Percentiles rank a stretch among this genome's conserved stretches.
These are phyloP conservation scores for Nothophaeocryptopus gaeumannii DNA, from an alignment of 2,329 filamentous ascomycete species.

Conservation along the genomic window DNA sequence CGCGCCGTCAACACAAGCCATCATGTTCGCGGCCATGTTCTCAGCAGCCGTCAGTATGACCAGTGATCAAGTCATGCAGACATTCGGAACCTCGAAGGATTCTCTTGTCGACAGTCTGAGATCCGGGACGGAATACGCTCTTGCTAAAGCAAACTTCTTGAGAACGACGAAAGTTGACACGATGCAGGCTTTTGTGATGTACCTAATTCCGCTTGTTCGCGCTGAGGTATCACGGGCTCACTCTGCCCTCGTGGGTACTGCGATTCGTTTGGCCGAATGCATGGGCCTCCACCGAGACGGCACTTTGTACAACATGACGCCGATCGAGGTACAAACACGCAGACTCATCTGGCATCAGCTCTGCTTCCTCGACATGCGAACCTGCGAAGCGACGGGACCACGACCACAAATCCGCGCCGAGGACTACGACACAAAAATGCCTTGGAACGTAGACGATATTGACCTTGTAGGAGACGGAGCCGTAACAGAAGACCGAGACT, in stretches of 20 bases:
- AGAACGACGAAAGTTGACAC: constrained; percentile 71
- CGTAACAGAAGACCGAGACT: constrained; percentile 47
- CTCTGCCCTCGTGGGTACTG: constrained; percentile 68
- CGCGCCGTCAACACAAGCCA: constrained; percentile 61
- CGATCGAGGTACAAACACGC: constrained; percentile 68
- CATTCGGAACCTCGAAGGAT: constrained; percentile 57
- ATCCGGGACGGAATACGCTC: constrained; percentile 63
- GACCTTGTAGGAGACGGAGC: constrained; percentile 51
- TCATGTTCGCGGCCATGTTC: constrained; percentile 68
- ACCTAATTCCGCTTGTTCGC: constrained; percentile 70
- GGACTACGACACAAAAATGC: constrained; percentile 71
- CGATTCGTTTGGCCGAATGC: constrained; percentile 71
- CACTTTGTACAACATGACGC: constrained; percentile 61
- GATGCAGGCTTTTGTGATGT: constrained; percentile 74
- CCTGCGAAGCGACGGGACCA: constrained; percentile 71
- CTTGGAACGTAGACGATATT: constrained; percentile 66
- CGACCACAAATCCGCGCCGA: constrained; percentile 68
- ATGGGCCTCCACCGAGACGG: constrained; percentile 75
- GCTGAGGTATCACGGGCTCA: constrained; percentile 70
- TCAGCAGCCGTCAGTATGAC: constrained; percentile 66
- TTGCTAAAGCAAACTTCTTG: constrained; percentile 68
- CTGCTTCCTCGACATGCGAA: constrained; percentile 72
- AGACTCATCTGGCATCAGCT: constrained; percentile 75
- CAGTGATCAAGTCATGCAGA: constrained; percentile 49
- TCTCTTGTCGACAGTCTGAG: constrained; percentile 62